These are phyloP conservation scores for Hypericum perforatum DNA, from an alignment of 345 rosid genomes.

Conservation along the genomic window DNA sequence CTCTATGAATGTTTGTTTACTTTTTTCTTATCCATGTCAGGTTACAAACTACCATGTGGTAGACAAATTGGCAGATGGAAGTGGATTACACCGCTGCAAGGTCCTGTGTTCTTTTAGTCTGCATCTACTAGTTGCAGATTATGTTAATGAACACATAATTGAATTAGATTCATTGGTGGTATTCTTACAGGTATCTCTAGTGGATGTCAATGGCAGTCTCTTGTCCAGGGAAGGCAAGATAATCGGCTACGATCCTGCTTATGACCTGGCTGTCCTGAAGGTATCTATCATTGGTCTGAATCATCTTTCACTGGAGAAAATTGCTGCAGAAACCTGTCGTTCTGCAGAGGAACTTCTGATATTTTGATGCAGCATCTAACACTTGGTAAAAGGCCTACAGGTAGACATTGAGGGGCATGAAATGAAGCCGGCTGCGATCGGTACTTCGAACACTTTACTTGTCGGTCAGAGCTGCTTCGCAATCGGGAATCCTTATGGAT, in stretches of 20 bases:
- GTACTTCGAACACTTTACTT: constrained; percentile 55
- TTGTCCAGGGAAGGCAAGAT: constrained; percentile 58
- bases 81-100: constrained; percentile 76
- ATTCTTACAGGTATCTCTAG: constrained; percentile 41
- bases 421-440: constrained; percentile 59
- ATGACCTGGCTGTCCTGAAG: constrained; percentile 84
- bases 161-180: background rate
- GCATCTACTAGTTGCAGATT: background rate
- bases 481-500: constrained; percentile 84
- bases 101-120: constrained; percentile 24
- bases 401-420: constrained; percentile 58
- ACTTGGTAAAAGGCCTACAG: constrained; percentile 18
- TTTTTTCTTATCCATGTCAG: constrained; percentile 23
- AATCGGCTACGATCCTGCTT: constrained; percentile 64
- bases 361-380: too few relatives aligned
- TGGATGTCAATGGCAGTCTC: constrained; percentile 53
- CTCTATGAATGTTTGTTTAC: too few relatives aligned
- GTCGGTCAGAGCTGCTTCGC: constrained; percentile 88
- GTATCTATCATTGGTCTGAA: constrained; percentile 13
- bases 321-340: too few relatives aligned
- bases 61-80: constrained; percentile 60
- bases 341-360: too few relatives aligned
- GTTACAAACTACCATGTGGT: constrained; percentile 85
- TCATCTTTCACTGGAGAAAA: too few relatives aligned
- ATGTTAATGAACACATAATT: background rate